Base-by-base conservation (phyloP, 148 eudicot genomes). In the Chenopodium quinoa region DNA sequence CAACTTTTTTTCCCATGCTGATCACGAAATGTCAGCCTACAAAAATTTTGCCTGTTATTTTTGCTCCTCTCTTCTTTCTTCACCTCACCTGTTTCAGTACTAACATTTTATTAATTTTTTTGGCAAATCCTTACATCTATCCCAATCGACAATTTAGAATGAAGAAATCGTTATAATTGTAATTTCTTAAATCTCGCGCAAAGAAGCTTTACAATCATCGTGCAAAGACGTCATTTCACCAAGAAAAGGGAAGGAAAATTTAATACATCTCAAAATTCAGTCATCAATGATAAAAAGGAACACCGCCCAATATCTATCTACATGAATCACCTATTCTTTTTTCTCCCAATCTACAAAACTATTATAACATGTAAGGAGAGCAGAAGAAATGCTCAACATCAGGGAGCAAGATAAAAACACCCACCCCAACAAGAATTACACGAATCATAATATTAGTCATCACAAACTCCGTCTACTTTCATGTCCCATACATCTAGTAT, bases 261-360 rank as follows among this genome's bases (percentile, higher is more conserved):
- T 44, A 48, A 82, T 75, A 83, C 78, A 81, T 70, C 85, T 76
- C 84, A 81, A 83, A 85, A 79, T 81, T 77, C 82, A 77, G 83
- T 78, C n/a, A 78, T 76, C 75, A 78, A 85, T 78, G 80, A 72
- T 70, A 81, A 77, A 77, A 65, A 25, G 62, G 73, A 40, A 52
- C 76, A 81, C n/a, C 52, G 72, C 65, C 83, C 85, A 82, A 84
- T 79, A 68, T 83, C 82, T 90, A 92, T 92, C 91, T 90, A 92
- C 92, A 92, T 79, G 82, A 85, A 83, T 85, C 79, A 22, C 87
- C 82, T 89, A 81, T 70, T 63, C 54, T 69, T 56, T 47, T 74
- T 60, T 34, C 70, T 13, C 60, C 82, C 84, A 66, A 85, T 85
- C 91, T 86, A 89, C 91, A 90, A 86, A 89, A 87, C 81, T 86